Conservation (phyloP, 768 basidiomycete species). For the Tulasnella sp. region DNA sequence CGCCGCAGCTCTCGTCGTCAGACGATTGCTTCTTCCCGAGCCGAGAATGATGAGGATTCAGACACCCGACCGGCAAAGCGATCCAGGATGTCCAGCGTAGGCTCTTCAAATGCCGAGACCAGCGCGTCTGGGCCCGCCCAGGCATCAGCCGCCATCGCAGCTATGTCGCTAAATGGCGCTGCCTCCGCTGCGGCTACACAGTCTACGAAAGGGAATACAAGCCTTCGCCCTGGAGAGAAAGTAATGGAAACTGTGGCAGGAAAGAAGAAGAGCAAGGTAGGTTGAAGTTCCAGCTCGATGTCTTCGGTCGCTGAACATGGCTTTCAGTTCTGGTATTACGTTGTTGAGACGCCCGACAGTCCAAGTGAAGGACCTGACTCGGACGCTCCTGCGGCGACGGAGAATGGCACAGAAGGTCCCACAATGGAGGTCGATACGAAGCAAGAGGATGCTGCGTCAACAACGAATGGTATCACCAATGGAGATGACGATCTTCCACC, state of each 20-base stretch:
- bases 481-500: neutral
- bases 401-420: constrained; percentile 23
- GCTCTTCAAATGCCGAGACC: constrained; percentile 33
- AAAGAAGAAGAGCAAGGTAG: constrained; percentile 81
- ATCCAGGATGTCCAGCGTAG: constrained; percentile 37
- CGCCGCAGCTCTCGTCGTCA: constrained; percentile 13
- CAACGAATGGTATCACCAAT: neutral
- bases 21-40: constrained; percentile 7
- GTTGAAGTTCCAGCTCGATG: constrained; percentile 41
- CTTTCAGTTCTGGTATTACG: constrained; percentile 45
- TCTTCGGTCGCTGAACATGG: constrained; percentile 31
- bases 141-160: constrained; percentile 33
- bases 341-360: constrained; percentile 58
- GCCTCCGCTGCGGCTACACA: constrained; percentile 55
- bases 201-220: neutral
- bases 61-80: constrained; percentile 33
- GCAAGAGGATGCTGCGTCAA: neutral
- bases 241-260: constrained; percentile 73
- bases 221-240: constrained; percentile 55
- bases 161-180: constrained; percentile 53
- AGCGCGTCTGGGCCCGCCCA: constrained; percentile 32
- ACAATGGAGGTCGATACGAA: neutral
- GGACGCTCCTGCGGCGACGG: neutral
- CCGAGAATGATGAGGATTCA: constrained; percentile 25
- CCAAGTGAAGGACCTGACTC: neutral